A percentile compares a stretch with the other conserved stretches of the same genome.
These are phyloP conservation scores for Coniochaeta hoffmannii DNA, from an alignment of 2,329 filamentous ascomycete species.

Conservation along the genomic window DNA sequence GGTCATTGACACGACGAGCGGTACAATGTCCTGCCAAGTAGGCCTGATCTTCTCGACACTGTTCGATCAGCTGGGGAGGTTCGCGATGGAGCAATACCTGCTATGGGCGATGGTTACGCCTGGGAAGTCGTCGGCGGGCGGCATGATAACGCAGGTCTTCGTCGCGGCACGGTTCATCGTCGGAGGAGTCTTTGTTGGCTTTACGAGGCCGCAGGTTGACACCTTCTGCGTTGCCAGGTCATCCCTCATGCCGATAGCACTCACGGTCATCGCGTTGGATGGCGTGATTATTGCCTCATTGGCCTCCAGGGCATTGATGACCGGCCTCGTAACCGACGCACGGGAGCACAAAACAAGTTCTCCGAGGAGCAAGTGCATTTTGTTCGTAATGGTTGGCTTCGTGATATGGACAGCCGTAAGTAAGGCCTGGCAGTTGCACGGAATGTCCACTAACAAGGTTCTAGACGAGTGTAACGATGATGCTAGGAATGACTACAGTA, in stretches of 20 bases:
- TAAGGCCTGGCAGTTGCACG: slow-evolving; percentile 9
- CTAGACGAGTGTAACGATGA: slow-evolving; percentile 43
- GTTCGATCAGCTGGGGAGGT: slow-evolving; percentile 50
- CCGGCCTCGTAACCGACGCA: slow-evolving; percentile 25
- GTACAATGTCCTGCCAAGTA: slow-evolving; percentile 40
- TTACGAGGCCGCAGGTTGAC: slow-evolving; percentile 43
- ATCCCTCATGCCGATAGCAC: slow-evolving; percentile 34
- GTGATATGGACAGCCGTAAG: slow-evolving; percentile 48
- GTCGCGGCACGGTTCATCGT: slow-evolving; percentile 42
- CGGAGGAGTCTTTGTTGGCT: slow-evolving; percentile 46
- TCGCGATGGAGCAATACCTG: slow-evolving; percentile 46
- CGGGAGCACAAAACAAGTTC: slow-evolving; percentile 17
- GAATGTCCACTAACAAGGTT: slow-evolving; percentile 10
- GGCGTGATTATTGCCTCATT: slow-evolving; percentile 35
- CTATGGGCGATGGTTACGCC: slow-evolving; percentile 40
- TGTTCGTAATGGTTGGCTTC: slow-evolving; percentile 34
- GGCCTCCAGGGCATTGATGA: slow-evolving; percentile 31
- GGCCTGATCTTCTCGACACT: slow-evolving; percentile 42
- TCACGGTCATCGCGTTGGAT: slow-evolving; percentile 37
- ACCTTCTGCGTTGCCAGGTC: slow-evolving; percentile 44
- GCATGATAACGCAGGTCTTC: slow-evolving; percentile 37
- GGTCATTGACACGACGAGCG: slow-evolving; percentile 32
- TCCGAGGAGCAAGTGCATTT: slow-evolving; percentile 30
- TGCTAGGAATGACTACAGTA: slow-evolving; percentile 37
- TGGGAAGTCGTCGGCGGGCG: slow-evolving; percentile 20